Conservation (phyloP, 129 eudicot genomes). For the Arctium lappa region DNA sequence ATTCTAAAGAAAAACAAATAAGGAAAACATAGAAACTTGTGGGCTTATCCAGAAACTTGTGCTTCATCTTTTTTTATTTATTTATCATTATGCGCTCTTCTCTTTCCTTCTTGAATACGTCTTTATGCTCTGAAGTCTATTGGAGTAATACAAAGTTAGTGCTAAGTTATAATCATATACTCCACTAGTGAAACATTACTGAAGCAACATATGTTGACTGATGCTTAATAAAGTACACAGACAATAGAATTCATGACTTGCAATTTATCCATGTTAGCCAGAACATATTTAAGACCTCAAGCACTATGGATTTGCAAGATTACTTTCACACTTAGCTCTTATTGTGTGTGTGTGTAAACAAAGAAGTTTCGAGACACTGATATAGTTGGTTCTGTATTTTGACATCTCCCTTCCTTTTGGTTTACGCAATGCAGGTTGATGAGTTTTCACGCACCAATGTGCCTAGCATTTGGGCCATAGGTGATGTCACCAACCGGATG, state of each 20-base stretch:
- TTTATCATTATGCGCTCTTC: too few relatives aligned
- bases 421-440: slow-evolving; percentile 49
- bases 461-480: slow-evolving; percentile 94
- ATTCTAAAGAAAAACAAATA: too few relatives aligned
- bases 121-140: too few relatives aligned
- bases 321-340: neutral
- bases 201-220: neutral
- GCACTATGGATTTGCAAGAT: neutral
- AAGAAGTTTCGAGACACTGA: neutral
- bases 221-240: neutral
- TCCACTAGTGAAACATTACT: neutral
- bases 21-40: too few relatives aligned
- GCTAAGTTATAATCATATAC: neutral
- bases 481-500: slow-evolving; percentile 88
- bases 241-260: neutral
- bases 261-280: neutral
- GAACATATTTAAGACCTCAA: neutral
- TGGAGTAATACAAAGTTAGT: too few relatives aligned
- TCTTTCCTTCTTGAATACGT: too few relatives aligned
- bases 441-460: slow-evolving; percentile 74
- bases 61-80: too few relatives aligned
- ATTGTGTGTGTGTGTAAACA: neutral
- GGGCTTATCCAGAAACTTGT: too few relatives aligned
- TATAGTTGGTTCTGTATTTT: neutral
- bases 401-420: neutral